Conservation (phyloP, 75 land plant genomes). For the Ceratopteris richardii region DNA sequence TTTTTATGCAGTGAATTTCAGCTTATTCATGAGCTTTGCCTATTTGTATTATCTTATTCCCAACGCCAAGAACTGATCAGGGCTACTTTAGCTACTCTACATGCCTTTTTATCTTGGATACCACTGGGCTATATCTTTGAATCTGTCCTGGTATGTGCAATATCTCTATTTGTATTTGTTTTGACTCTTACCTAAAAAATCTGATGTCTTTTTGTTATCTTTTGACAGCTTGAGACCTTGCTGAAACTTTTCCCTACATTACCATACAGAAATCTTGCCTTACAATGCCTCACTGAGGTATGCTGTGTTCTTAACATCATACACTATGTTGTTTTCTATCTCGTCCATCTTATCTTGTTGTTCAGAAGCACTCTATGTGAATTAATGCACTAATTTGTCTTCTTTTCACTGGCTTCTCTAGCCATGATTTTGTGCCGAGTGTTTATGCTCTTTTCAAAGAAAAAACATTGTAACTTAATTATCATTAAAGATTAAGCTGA, state of each 20-base stretch:
- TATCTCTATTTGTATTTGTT: no score
- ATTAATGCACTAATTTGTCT: no score
- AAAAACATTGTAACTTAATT: no score
- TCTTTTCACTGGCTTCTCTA: no score
- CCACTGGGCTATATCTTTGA: conserved; percentile 95
- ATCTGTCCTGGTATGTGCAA: conserved; percentile 71
- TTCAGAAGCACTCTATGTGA: no score
- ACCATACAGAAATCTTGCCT: conserved; percentile 74
- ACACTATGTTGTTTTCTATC: no score
- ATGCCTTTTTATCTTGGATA: conserved; percentile 97
- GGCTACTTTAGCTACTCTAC: conserved; percentile 83
- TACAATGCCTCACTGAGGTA: conserved; percentile 96
- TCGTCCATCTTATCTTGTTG: no score
- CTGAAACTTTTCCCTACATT: conserved; percentile 78
- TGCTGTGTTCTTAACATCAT: not conserved
- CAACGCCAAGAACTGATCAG: conserved; percentile 89
- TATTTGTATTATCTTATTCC: conserved; percentile 84
- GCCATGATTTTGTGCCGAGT: no score
- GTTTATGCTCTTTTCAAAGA: no score
- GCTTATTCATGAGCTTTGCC: conserved; percentile 95
- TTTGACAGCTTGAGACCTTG: conserved; percentile 68
- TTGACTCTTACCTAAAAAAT: not conserved
- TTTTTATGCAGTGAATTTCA: conserved; percentile 77
- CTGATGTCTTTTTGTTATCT: not conserved
- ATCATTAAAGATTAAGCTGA: no score